Evolutionary conservation across 2,329 filamentous ascomycete species (phyloP), one percentile per base, ranked within the genome.

Genomic region (Bipolaris cookei): DNA sequence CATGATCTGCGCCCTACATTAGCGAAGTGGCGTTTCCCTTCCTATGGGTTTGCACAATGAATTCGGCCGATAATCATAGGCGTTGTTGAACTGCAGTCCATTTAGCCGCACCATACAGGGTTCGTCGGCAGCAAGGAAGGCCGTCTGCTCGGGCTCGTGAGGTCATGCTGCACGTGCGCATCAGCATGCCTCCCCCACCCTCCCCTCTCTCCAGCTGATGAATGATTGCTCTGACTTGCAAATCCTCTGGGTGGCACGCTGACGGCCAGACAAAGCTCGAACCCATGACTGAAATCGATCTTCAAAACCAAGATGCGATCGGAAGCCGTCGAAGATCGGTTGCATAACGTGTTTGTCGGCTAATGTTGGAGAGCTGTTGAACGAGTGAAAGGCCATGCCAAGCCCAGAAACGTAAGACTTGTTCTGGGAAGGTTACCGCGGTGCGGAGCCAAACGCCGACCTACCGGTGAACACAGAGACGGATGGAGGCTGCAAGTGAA

Each of bases 41-140:
- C 23, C n/a, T 37, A 30, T 37, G 25, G 38, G 30, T 32, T 18
- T 34, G 18, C 23, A 50, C 20, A 20, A 42, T 38, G 35, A 16
- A 28, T 39, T 41, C 35, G 32, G 18, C 47, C 32, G 45, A 51
- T 56, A 34, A 34, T 41, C 16, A 47, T 20, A 21, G 52, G 37
- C 49, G 46, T 59, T 62, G 51, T 59, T 63, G 56, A 65, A 58
- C 60, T 65, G 60, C 54, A 51, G 46, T 28, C 49, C 35, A 43
- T 65, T 62, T 63, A 63, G 56, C 61, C 58, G 62, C 54, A 58
- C 45, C 43, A 34, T 23, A 51, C 50, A 45, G 45, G 39, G 25
- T 46, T 47, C 23, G 32, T 30, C 39, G 21, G 41, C 34, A 20
- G 48, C 41, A 13, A 30, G 23, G 50, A 34, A 48, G 37, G 38